Conservation (phyloP, 495 filamentous ascomycete species). For the Alectoria sarmentosa region DNA sequence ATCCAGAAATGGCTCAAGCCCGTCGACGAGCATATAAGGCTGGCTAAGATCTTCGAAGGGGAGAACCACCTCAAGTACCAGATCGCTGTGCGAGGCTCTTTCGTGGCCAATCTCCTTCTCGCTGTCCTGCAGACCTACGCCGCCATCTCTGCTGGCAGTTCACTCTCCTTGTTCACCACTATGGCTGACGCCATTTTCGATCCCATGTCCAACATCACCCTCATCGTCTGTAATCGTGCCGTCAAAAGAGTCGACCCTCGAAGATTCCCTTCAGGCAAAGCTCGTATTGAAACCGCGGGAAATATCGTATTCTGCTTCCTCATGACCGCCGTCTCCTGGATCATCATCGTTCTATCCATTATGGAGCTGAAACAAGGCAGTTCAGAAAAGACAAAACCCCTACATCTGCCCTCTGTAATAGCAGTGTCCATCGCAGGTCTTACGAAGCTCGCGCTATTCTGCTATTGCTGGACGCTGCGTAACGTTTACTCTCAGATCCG, state of each 20-base stretch:
- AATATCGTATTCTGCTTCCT: slow-evolving; percentile 98
- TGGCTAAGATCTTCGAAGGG: slow-evolving; percentile 69
- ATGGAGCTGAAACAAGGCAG: slow-evolving; percentile 53
- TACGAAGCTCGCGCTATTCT: slow-evolving; percentile 77
- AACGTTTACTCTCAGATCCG: slow-evolving; percentile 84
- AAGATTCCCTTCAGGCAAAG: slow-evolving; percentile 89
- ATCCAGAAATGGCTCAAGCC: slow-evolving; percentile 88
- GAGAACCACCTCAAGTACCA: slow-evolving; percentile 78
- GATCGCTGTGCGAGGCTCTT: slow-evolving; percentile 87
- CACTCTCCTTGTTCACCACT: slow-evolving; percentile 92
- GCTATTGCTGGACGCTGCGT: slow-evolving; percentile 87
- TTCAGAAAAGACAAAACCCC: slow-evolving; percentile 42
- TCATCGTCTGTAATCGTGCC: slow-evolving; percentile 83
- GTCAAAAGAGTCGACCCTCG: slow-evolving; percentile 82
- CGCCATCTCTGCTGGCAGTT: slow-evolving; percentile 68
- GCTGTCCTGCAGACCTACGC: slow-evolving; percentile 81
- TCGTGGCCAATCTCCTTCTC: slow-evolving; percentile 75
- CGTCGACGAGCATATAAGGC: slow-evolving; percentile 80
- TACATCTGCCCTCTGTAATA: slow-evolving; percentile 81
- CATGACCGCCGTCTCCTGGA: slow-evolving; percentile 85
- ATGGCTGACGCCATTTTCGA: slow-evolving; percentile 98
- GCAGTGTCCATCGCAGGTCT: slow-evolving; percentile 78
- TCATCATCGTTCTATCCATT: slow-evolving; percentile 81
- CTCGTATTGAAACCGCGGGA: slow-evolving; percentile 88
- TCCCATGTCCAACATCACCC: slow-evolving; percentile 80